A percentile compares a stretch with the other conserved stretches of the same genome.
These are phyloP conservation scores for Lachnellula hyalina DNA, from an alignment of 2,329 filamentous ascomycete species.

Conservation along the genomic window DNA sequence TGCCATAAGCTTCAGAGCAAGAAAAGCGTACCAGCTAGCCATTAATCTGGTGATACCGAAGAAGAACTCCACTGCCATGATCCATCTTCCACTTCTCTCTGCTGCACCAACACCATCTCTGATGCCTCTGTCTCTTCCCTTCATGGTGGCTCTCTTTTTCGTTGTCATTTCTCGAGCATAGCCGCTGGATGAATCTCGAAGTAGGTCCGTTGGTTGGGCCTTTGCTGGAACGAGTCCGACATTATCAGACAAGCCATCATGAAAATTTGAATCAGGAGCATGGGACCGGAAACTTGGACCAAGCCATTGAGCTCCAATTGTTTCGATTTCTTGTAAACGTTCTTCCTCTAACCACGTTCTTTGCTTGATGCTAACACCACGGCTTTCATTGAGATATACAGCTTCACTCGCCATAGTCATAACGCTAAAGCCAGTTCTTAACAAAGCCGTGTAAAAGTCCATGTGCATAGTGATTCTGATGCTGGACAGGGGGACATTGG, in stretches of 20 bases:
- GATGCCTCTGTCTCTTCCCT: slow-evolving; percentile 39
- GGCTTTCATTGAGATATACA: slow-evolving; percentile 90
- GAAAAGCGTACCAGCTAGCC: slow-evolving; percentile 37
- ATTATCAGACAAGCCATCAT: slow-evolving; percentile 24
- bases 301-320: slow-evolving; percentile 32
- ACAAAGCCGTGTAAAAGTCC: slow-evolving; percentile 89
- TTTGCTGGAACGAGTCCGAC: slow-evolving; percentile 27
- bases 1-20: slow-evolving; percentile 39
- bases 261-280: slow-evolving; percentile 19
- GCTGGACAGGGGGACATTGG: slow-evolving; percentile 77
- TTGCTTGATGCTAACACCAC: slow-evolving; percentile 63
- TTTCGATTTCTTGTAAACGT: slow-evolving; percentile 70
- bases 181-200: slow-evolving; percentile 46
- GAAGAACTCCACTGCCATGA: slow-evolving; percentile 70
- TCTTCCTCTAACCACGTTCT: slow-evolving; percentile 93
- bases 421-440: slow-evolving; percentile 80
- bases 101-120: slow-evolving; percentile 70
- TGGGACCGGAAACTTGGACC: slow-evolving; percentile 28
- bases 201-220: slow-evolving; percentile 29
- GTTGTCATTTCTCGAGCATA: slow-evolving; percentile 68
- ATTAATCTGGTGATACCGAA: slow-evolving; percentile 66
- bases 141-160: slow-evolving; percentile 43
- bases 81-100: slow-evolving; percentile 73
- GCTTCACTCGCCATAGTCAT: slow-evolving; percentile 93
- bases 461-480: slow-evolving; percentile 79